Conservation (phyloP, 306 rosid genomes). For the Herpetospermum pedunculosum region DNA sequence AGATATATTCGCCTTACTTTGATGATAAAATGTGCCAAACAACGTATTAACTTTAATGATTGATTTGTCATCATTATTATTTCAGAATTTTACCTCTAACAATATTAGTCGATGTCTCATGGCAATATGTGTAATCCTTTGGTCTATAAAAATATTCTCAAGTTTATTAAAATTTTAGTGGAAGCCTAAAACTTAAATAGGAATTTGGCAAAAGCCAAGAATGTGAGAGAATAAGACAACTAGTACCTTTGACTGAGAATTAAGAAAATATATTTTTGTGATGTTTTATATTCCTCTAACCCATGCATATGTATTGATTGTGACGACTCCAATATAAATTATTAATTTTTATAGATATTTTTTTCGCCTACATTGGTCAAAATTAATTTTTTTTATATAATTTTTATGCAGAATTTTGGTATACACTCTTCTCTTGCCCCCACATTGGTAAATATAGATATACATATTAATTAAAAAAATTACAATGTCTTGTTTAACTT, state of each 20-base stretch:
- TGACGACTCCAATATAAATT: neutral
- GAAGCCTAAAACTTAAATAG: neutral
- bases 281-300: neutral
- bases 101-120: no score
- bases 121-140: no score
- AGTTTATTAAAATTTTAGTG: neutral
- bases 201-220: neutral
- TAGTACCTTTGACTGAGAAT: neutral
- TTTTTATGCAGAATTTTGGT: neutral
- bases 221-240: neutral
- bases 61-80: no score
- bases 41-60: no score
- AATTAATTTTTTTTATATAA: neutral
- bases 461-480: neutral
- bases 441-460: neutral
- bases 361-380: neutral
- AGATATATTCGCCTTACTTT: no score
- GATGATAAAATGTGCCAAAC: no score
- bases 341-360: neutral
- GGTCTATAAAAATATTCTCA: no score
- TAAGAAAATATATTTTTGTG: neutral
- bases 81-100: no score
- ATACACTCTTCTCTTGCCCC: neutral
- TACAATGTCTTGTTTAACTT: neutral
- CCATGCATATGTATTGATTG: slow-evolving; percentile 5